phyloP scores from a whole-genome alignment of 441 rosid species.

The Erysimum pusillum region DNA sequence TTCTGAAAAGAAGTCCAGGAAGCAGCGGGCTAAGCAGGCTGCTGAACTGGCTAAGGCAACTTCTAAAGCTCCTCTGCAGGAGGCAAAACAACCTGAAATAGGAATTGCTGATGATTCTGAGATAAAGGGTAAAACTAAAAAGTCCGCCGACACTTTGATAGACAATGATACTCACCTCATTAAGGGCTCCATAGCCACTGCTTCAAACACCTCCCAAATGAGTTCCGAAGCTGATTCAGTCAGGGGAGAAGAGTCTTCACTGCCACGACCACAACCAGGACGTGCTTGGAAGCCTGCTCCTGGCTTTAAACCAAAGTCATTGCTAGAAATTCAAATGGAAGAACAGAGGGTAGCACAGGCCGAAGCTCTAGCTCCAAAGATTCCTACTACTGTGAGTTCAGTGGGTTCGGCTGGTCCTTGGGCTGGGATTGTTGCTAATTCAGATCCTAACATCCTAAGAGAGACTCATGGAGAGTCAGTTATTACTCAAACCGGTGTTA shows the following conservation, averaged over 20 bases:
- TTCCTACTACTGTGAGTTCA: slow-evolving; percentile 53
- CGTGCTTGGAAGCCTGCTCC: slow-evolving; percentile 99
- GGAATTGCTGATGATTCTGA: slow-evolving; percentile 51
- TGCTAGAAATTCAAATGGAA: slow-evolving; percentile 96
- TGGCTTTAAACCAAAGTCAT: slow-evolving; percentile 93
- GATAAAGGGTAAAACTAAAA: slow-evolving; percentile 46
- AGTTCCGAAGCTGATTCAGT: slow-evolving; percentile 39
- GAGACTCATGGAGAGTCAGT: slow-evolving; percentile 59
- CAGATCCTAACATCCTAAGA: slow-evolving; percentile 60
- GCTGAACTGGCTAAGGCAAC: slow-evolving; percentile 68
- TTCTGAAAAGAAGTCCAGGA: slow-evolving; percentile 87
- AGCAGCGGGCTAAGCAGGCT: slow-evolving; percentile 75
- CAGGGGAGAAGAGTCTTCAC: slow-evolving; percentile 54
- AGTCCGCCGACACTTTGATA: slow-evolving; percentile 42
- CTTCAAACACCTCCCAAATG: slow-evolving; percentile 13
- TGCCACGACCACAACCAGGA: slow-evolving; percentile 53
- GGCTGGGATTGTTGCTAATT: slow-evolving; percentile 75
- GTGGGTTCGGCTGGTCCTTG: slow-evolving; percentile 57
- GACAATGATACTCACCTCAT: slow-evolving; percentile 52
- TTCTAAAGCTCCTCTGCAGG: slow-evolving; percentile 55
- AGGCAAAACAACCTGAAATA: slow-evolving; percentile 57
- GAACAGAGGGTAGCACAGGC: slow-evolving; percentile 82
- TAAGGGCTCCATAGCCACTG: slow-evolving; percentile 46
- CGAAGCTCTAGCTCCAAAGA: slow-evolving; percentile 70
- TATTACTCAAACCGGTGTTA: slow-evolving; percentile 50